phyloP scores from a whole-genome alignment of 2,329 filamentous ascomycete species.

The Pseudogymnoascus sp. region DNA sequence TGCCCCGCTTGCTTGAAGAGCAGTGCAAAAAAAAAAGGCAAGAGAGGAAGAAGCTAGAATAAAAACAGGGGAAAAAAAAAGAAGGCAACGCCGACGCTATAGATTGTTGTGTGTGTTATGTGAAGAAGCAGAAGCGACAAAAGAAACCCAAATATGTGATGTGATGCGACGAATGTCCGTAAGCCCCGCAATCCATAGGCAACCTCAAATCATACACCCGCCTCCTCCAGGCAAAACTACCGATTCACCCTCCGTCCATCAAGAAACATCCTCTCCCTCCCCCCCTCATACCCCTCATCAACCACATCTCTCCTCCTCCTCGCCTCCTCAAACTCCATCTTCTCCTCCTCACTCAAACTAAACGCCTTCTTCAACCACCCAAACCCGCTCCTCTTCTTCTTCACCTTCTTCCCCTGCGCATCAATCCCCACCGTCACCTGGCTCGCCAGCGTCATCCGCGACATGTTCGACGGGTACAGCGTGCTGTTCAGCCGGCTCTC shows the following conservation, averaged over 20 bases:
- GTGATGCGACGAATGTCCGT: not conserved
- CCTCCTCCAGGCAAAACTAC: not conserved
- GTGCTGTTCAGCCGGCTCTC: slow-evolving; percentile 39
- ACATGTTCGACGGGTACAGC: slow-evolving; percentile 38
- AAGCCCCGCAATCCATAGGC: not conserved
- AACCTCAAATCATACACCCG: not conserved
- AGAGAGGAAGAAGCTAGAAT: not conserved
- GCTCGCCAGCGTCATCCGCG: slow-evolving; percentile 31
- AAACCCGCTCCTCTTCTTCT: slow-evolving; percentile 62
- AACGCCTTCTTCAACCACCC: slow-evolving; percentile 65
- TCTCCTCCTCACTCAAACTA: slow-evolving; percentile 56
- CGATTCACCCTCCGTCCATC: slow-evolving; percentile 6
- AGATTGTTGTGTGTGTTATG: not conserved
- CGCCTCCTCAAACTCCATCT: slow-evolving; percentile 50
- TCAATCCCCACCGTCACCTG: slow-evolving; percentile 3
- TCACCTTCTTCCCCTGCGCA: slow-evolving; percentile 35
- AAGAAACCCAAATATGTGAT: not conserved
- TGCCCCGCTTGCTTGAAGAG: not conserved
- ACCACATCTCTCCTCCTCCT: slow-evolving; percentile 26
- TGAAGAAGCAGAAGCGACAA: not conserved
- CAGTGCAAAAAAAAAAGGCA: not conserved
- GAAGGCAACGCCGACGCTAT: not conserved
- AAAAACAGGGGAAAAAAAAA: not conserved
- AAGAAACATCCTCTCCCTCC: not conserved
- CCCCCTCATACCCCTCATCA: not conserved